These are phyloP conservation scores for Fagopyrum homotropicum DNA, from an alignment of 148 eudicot species.

Conservation along the genomic window DNA sequence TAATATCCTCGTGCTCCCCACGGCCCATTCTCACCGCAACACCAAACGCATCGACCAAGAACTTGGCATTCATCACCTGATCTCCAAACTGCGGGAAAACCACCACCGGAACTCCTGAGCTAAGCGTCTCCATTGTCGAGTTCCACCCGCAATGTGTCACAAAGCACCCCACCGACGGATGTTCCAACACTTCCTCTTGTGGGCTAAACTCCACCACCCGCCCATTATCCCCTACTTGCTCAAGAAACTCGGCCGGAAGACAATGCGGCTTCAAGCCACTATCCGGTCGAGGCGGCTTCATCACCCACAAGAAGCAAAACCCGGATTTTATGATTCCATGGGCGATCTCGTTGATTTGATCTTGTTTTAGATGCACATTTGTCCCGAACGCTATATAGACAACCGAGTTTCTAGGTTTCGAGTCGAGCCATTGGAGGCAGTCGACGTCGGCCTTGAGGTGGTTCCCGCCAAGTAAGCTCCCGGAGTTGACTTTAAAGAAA, in stretches of 20 bases:
- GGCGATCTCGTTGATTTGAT: slow-evolving; percentile 29
- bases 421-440: background rate
- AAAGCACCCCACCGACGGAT: slow-evolving; percentile 36
- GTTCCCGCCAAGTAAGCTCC: too few species aligned
- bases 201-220: slow-evolving; percentile 43
- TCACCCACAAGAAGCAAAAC: slow-evolving; percentile 66
- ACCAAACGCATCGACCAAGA: slow-evolving; percentile 42
- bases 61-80: slow-evolving; percentile 47
- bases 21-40: slow-evolving; percentile 34
- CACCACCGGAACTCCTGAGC: slow-evolving; percentile 46
- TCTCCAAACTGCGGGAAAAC: slow-evolving; percentile 48
- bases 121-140: slow-evolving; percentile 46
- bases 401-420: background rate
- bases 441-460: background rate
- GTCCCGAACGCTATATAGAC: background rate
- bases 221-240: slow-evolving; percentile 29
- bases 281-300: slow-evolving; percentile 15
- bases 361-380: background rate
- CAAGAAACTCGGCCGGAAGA: slow-evolving; percentile 19
- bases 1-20: slow-evolving; percentile 23
- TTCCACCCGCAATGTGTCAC: slow-evolving; percentile 72
- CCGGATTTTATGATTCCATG: slow-evolving; percentile 30
- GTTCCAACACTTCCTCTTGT: slow-evolving; percentile 42
- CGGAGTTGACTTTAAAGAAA: slow-evolving; percentile 22
- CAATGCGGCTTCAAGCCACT: background rate